Percentiles rank a stretch among this genome's conserved stretches.
phyloP scores from a whole-genome alignment of 2,329 filamentous ascomycete species.

The Pezizomycotina sp. region DNA sequence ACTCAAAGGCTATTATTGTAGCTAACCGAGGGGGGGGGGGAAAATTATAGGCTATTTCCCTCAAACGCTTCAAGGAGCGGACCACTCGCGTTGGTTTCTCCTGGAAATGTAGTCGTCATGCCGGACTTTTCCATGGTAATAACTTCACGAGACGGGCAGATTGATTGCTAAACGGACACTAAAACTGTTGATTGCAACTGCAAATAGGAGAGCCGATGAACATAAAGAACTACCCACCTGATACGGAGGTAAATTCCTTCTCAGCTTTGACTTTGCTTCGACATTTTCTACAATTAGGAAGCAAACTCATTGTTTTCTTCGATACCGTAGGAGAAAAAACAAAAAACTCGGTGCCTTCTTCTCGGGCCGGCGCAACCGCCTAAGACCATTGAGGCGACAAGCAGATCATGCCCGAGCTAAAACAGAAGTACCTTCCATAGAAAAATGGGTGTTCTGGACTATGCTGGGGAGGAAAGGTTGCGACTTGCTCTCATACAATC shows the following conservation, averaged over 20 bases:
- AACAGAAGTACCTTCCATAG: constrained; percentile 39
- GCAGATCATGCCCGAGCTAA: constrained; percentile 32
- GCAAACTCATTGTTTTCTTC: constrained; percentile 44
- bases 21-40: too few relatives aligned
- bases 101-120: constrained; percentile 2
- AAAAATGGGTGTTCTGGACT: constrained; percentile 46
- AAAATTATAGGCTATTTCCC: too few relatives aligned
- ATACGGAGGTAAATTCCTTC: too few relatives aligned
- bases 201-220: constrained; percentile 32
- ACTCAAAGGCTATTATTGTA: too few relatives aligned
- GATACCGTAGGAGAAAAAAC: constrained; percentile 26
- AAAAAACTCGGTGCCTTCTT: constrained; percentile 17
- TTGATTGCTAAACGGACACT: too few relatives aligned
- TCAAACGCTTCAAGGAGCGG: constrained; percentile 53
- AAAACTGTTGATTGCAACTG: too few relatives aligned
- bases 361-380: constrained; percentile 24
- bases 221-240: constrained; percentile 40
- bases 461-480: constrained; percentile 59
- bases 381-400: too few relatives aligned
- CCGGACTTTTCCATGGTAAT: constrained; percentile 26
- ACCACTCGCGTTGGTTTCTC: constrained; percentile 29
- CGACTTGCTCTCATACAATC: constrained; percentile 34
- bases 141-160: constrained; percentile 24
- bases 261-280: too few relatives aligned
- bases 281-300: constrained; percentile 46